Evolutionary conservation across 192 early-diverging fungal species (phyloP), one percentile per base, ranked within the genome.

Genomic region (Coemansia sp.): DNA sequence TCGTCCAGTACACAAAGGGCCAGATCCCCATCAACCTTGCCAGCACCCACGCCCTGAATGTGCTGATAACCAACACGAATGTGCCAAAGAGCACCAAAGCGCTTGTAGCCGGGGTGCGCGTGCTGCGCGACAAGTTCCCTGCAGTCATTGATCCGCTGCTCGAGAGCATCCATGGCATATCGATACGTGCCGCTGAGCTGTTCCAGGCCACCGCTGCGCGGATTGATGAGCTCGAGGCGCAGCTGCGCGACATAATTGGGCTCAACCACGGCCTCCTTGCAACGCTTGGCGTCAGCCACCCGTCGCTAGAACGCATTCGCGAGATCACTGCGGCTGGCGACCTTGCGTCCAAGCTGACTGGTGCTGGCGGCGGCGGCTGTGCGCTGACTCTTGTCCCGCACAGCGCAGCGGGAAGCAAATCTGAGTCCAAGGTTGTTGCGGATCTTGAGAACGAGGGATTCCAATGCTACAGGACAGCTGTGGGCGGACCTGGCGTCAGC

Each of bases 291-390:
- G 93, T 97, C 7, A 89, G 92, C 24, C 96, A 98, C 73, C 87
- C 90, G 34, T 69, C 86, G 34, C 74, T 98, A 4, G 98, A 99
- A 58, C 89, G 75, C 34, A 84, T 99, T 18, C 75, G 91, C 8
- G 76, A 73, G 14, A 90, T 93, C 18, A 88, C 93, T 0, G 72
- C 67, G n/a, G 72, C 85, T 44, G 86, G 84, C 0, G 85, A 84
- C 0, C 75, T 98, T 67, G 84, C 85, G 35, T 87, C 93, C 20
- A 99, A 99, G 78, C 77, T 99, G 35, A 99, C 98, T 5, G 98
- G 98, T 35, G 95, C 94, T 26, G 96, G 98, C 33, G 98, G 98
- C 45, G 98, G 98, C 61, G 98, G 98, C 14, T 99, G 97, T 75
- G 92, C 92, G 21, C 69, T 99, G 55, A 94, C 93, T 0, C 78